phyloP scores from a whole-genome alignment of 768 basidiomycete species.

The Leccinellum rugosiceps region DNA sequence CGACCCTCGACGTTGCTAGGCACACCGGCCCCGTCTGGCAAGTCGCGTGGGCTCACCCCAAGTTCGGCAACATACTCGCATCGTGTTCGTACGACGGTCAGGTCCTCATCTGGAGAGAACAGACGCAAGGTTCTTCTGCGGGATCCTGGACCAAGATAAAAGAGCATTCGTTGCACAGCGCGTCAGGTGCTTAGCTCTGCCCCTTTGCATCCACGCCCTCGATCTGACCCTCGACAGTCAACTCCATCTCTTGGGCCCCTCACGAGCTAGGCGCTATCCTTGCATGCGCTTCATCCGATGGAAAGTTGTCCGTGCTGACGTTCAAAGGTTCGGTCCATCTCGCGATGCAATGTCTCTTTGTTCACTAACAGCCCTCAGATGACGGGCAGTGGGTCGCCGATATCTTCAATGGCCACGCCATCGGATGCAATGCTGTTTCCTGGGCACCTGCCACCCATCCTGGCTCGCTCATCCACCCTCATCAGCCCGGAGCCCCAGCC shows the following conservation, averaged over 20 bases:
- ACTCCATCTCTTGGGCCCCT: constrained; percentile 99
- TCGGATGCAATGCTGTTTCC: constrained; percentile 95
- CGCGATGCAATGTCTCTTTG: not conserved
- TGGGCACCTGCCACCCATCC: constrained; percentile 94
- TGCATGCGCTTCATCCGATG: constrained; percentile 96
- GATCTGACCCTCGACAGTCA: constrained; percentile 51
- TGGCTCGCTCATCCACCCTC: constrained; percentile 77
- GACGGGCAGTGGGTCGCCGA: constrained; percentile 96
- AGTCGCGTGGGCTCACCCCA: constrained; percentile 97
- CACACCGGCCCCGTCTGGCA: constrained; percentile 99
- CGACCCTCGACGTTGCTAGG: constrained; percentile 36
- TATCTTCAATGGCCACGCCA: constrained; percentile 93
- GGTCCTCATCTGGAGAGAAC: constrained; percentile 98
- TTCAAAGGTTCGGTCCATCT: constrained; percentile 81
- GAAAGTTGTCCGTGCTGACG: constrained; percentile 91
- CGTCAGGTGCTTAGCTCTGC: constrained; percentile 88
- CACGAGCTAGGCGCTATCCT: constrained; percentile 96
- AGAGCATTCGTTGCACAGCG: constrained; percentile 91
- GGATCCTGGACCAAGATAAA: constrained; percentile 92
- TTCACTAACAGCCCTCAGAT: constrained; percentile 46
- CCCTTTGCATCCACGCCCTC: not conserved
- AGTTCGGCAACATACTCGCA: constrained; percentile 93
- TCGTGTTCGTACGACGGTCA: constrained; percentile 99
- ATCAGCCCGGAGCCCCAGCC: constrained; percentile 38
- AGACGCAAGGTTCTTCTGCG: constrained; percentile 44